Percentiles rank a stretch among this genome's conserved stretches.
phyloP scores from a whole-genome alignment of 2,329 filamentous ascomycete species.

The Xylariaceae sp. region DNA sequence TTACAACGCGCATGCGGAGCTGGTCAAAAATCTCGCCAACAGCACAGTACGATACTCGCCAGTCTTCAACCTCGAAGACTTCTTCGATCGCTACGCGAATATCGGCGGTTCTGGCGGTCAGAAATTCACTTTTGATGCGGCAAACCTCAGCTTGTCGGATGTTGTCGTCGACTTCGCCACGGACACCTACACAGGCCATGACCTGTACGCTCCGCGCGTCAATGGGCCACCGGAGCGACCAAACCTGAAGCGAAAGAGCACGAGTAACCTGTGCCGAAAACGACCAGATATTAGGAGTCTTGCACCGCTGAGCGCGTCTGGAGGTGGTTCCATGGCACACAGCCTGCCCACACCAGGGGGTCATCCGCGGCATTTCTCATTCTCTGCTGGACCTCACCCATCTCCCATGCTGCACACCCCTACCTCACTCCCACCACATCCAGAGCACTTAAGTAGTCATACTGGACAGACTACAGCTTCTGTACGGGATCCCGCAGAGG shows the following conservation, averaged over 20 bases:
- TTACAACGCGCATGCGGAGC: conserved; percentile 72
- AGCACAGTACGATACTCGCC: conserved; percentile 70
- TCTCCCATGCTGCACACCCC: conserved; percentile 37
- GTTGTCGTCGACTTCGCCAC: conserved; percentile 56
- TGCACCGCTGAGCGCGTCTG: conserved; percentile 30
- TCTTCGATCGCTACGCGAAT: conserved; percentile 73
- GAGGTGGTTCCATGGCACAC: conserved; percentile 21
- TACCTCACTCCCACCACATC: conserved; percentile 31
- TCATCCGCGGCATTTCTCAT: conserved; percentile 34
- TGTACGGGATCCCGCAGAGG: conserved; percentile 31
- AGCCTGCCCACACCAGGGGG: conserved; percentile 25
- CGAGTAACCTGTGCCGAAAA: conserved; percentile 32
- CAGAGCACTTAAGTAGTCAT: conserved; percentile 25
- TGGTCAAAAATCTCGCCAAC: conserved; percentile 67
- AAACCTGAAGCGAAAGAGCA: conserved; percentile 47
- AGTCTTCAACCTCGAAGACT: conserved; percentile 81
- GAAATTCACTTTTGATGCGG: conserved; percentile 63
- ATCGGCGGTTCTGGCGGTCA: conserved; percentile 55
- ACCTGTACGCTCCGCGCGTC: conserved; percentile 40
- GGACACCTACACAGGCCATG: conserved; percentile 49
- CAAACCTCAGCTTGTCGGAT: conserved; percentile 69
- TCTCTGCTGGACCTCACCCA: conserved; percentile 34
- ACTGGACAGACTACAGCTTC: conserved; percentile 26
- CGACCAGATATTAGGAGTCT: conserved; percentile 36
- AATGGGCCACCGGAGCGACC: conserved; percentile 30